phyloP scores from a whole-genome alignment of 163 green algal genomes.

The Trebouxia gelatinosa region DNA sequence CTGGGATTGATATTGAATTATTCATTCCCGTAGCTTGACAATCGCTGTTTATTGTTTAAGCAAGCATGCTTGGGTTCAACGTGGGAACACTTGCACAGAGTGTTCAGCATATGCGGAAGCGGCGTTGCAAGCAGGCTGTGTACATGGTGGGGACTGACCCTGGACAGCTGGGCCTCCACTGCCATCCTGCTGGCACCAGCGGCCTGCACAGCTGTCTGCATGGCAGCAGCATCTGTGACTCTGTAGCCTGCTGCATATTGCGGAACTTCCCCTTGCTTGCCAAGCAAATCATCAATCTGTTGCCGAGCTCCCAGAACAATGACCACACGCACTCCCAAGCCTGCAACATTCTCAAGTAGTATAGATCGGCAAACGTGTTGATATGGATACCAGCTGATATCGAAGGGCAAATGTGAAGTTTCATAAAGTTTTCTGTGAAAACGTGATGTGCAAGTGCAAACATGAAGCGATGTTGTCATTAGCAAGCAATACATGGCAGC shows the following conservation, averaged over 20 bases:
- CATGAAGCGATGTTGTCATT: too few relatives aligned
- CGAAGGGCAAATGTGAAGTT: too few relatives aligned
- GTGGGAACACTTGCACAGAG: too few relatives aligned
- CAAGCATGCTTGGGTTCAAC: too few relatives aligned
- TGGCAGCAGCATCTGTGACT: conserved; percentile 70
- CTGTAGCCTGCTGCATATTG: conserved; percentile 77
- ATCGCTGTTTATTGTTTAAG: too few relatives aligned
- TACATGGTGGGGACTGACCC: conserved; percentile 50
- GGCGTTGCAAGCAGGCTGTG: not conserved
- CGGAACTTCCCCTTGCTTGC: conserved; percentile 49
- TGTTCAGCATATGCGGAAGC: not conserved
- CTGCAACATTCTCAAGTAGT: conserved; percentile 38
- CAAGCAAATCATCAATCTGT: conserved; percentile 78
- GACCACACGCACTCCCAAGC: conserved; percentile 85
- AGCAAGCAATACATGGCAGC: too few relatives aligned
- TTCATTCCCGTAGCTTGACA: too few relatives aligned
- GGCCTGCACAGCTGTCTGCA: conserved; percentile 77
- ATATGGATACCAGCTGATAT: not conserved
- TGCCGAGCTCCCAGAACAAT: conserved; percentile 79
- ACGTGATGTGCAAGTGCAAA: too few relatives aligned
- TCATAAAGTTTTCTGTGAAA: too few relatives aligned
- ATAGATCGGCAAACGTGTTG: not conserved
- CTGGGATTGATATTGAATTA: too few relatives aligned
- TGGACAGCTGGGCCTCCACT: conserved; percentile 84
- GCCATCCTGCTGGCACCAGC: conserved; percentile 71